Percentiles rank a stretch among this genome's conserved stretches.
These are phyloP conservation scores for Eucalyptus regnans DNA, from an alignment of 345 rosid genomes.

Conservation along the genomic window DNA sequence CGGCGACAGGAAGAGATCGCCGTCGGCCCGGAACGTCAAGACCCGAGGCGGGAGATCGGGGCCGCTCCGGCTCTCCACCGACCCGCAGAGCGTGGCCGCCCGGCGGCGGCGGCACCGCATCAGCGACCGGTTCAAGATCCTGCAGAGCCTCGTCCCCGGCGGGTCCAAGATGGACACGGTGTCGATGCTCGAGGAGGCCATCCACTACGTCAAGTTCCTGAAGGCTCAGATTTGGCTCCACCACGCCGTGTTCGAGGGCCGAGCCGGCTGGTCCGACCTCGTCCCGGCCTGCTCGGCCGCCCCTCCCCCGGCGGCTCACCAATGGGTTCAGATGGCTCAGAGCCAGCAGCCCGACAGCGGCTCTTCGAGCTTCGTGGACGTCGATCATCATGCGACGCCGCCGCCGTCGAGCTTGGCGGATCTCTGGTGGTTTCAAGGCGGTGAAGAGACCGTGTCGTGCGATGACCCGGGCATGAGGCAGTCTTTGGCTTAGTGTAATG, in stretches of 20 bases:
- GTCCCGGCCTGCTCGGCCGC: background rate
- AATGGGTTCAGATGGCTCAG: background rate
- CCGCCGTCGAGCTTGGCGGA: background rate
- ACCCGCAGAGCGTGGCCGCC: slow-evolving; percentile 90
- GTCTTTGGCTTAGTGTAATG: background rate
- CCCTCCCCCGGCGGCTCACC: background rate
- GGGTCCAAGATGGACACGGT: slow-evolving; percentile 88
- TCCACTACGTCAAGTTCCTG: slow-evolving; percentile 78
- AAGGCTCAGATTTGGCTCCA: slow-evolving; percentile 74
- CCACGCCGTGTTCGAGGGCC: slow-evolving; percentile 22
- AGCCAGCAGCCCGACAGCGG: background rate
- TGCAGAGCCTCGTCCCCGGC: slow-evolving; percentile 82
- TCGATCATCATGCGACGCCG: background rate
- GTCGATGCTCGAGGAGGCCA: slow-evolving; percentile 85
- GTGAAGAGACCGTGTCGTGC: background rate
- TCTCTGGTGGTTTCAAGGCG: background rate
- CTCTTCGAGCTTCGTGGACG: background rate
- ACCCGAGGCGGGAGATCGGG: background rate
- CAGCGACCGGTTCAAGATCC: slow-evolving; percentile 74
- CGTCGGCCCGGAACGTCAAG: background rate
- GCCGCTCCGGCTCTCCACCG: slow-evolving; percentile 47
- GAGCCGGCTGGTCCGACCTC: background rate
- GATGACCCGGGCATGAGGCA: background rate
- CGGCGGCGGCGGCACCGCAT: slow-evolving; percentile 81
- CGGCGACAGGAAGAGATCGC: background rate